Evolutionary conservation across 176 grass and related monocot species (phyloP).

Genomic region (Phyllostachys edulis): DNA sequence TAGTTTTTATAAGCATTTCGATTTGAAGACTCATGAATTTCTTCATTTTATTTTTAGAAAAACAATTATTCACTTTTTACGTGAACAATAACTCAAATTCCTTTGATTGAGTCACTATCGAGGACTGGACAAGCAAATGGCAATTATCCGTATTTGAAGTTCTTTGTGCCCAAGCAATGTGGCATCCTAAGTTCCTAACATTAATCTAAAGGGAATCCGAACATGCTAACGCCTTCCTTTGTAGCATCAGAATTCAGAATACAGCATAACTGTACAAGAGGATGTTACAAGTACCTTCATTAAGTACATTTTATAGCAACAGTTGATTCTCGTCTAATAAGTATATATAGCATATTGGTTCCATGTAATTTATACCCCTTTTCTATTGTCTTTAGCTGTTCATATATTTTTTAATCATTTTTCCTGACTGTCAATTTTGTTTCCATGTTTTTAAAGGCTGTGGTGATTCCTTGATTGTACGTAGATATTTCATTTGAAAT

Average conservation of each 20-base stretch:
- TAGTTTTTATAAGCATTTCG: conserved; percentile 20
- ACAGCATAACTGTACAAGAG: neutral
- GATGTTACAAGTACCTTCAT: conserved; percentile 26
- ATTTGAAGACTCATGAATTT: neutral
- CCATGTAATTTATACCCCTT: neutral
- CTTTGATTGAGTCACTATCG: too few relatives aligned
- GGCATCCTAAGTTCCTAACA: neutral
- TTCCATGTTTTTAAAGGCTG: neutral
- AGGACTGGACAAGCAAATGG: too few relatives aligned
- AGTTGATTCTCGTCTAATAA: conserved; percentile 11
- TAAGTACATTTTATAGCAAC: neutral
- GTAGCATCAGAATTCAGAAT: neutral
- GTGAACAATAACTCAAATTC: too few relatives aligned
- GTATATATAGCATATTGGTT: conserved; percentile 5
- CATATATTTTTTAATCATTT: neutral
- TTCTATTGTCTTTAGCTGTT: neutral
- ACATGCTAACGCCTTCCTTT: neutral
- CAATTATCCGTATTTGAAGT: conserved; percentile 24
- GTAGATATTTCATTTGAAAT: conserved; percentile 2
- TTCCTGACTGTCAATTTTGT: neutral
- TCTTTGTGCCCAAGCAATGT: conserved; percentile 12
- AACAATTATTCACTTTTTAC: too few relatives aligned
- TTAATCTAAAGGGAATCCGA: neutral
- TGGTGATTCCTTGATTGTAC: conserved; percentile 1
- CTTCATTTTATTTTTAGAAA: neutral